A percentile compares a stretch with the other conserved stretches of the same genome.
Evolutionary conservation across 2,329 filamentous ascomycete genomes (phyloP).

Genomic region (Epichloe sylvatica): DNA sequence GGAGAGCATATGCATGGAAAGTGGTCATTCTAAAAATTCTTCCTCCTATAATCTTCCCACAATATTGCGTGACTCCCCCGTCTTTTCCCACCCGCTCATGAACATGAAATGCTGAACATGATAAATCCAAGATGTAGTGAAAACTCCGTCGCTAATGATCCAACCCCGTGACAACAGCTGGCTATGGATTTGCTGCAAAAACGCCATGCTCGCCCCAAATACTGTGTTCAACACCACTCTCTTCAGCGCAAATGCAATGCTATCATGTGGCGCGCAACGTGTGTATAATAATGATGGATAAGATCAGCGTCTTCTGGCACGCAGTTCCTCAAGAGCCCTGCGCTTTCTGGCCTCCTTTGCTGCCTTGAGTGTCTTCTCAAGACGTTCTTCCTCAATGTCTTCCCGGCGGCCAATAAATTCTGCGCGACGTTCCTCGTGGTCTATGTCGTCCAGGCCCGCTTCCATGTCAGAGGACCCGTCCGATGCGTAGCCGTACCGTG

Average conservation of each 20-base stretch:
- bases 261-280: neutral
- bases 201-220: neutral
- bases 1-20: neutral
- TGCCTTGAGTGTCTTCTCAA: conserved; percentile 46
- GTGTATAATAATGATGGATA: neutral
- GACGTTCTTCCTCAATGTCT: conserved; percentile 48
- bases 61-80: neutral
- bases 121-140: conserved; percentile 1
- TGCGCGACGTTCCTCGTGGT: conserved; percentile 53
- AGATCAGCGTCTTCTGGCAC: conserved; percentile 16
- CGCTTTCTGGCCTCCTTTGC: conserved; percentile 46
- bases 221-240: neutral
- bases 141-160: conserved; percentile 28
- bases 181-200: neutral
- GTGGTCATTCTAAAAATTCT: neutral
- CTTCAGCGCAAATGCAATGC: neutral
- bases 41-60: neutral
- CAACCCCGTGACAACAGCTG: neutral
- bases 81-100: neutral
- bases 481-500: conserved; percentile 42
- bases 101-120: neutral
- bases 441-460: conserved; percentile 59
- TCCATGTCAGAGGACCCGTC: conserved; percentile 67
- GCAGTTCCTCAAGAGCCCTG: conserved; percentile 23
- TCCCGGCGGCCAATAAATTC: conserved; percentile 50